These are phyloP conservation scores for Magnusiomyces paraingens DNA, from an alignment of 1,139 yeast genomes.

Conservation along the genomic window DNA sequence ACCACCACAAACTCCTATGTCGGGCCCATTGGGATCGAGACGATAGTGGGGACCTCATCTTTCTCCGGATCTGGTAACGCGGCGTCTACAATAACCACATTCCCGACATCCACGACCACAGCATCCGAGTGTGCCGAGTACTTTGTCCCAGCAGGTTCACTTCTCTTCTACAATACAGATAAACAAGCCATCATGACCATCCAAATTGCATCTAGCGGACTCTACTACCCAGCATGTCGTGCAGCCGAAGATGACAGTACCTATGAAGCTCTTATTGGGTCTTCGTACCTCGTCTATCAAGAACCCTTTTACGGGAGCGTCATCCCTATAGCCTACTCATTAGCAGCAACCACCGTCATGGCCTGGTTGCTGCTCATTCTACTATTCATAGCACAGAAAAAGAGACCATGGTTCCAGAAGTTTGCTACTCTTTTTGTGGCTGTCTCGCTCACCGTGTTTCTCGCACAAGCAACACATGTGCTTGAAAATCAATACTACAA, in stretches of 20 bases:
- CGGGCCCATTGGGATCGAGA: no score
- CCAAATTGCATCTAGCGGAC: conserved; percentile 17
- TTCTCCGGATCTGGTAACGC: no score
- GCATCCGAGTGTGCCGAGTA: conserved; percentile 15
- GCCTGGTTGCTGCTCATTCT: conserved; percentile 33
- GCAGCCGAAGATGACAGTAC: conserved; percentile 3
- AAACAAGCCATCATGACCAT: conserved; percentile 15
- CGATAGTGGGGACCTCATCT: no score
- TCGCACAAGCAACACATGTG: conserved; percentile 24
- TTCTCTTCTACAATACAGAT: conserved; percentile 20
- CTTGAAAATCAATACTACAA: conserved; percentile 36
- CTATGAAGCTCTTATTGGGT: conserved; percentile 7
- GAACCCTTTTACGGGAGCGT: conserved; percentile 34
- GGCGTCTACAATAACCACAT: background rate
- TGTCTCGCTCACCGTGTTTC: conserved; percentile 29
- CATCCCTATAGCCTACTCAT: conserved; percentile 32
- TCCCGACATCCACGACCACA: background rate
- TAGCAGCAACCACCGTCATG: conserved; percentile 32
- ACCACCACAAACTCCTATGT: background rate
- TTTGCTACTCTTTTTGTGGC: conserved; percentile 30
- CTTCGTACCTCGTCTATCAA: conserved; percentile 1
- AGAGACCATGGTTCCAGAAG: conserved; percentile 34
- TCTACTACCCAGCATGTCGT: conserved; percentile 19
- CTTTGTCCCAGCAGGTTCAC: conserved; percentile 24
- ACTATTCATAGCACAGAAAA: conserved; percentile 28